Conservation (phyloP, 1,284 basidiomycete genomes). For the Pulchroboletus neoregius region DNA sequence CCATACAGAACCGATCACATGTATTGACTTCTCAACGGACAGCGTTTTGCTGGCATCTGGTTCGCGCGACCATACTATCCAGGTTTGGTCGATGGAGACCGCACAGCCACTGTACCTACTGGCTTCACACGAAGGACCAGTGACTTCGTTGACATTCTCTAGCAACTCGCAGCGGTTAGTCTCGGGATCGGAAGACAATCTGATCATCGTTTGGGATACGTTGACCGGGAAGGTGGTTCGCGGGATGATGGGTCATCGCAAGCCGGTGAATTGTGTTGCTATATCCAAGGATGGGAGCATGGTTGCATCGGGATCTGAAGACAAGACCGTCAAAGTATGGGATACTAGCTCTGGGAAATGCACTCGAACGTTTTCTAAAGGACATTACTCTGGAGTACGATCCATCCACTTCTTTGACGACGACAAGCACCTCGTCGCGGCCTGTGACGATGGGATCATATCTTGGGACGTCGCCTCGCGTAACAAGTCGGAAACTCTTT, state of each 20-base stretch:
- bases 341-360: constrained; percentile 16
- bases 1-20: constrained; percentile 17
- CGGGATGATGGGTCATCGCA: constrained; percentile 19
- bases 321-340: constrained; percentile 27
- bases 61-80: constrained; percentile 20
- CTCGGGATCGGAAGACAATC: constrained; percentile 24
- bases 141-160: constrained; percentile 17
- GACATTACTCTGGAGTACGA: constrained; percentile 14
- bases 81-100: constrained; percentile 20
- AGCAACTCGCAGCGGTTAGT: constrained; percentile 12
- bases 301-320: constrained; percentile 19
- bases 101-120: constrained; percentile 12
- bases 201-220: constrained; percentile 23
- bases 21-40: constrained; percentile 24
- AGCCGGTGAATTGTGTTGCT: constrained; percentile 19
- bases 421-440: constrained; percentile 13
- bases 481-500: constrained; percentile 4
- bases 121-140: constrained; percentile 18
- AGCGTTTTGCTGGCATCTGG: constrained; percentile 23
- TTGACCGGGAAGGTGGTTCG: constrained; percentile 16
- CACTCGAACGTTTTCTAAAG: constrained; percentile 16
- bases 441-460: constrained; percentile 12
- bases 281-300: constrained; percentile 15
- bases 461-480: constrained; percentile 14
- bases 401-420: constrained; percentile 16